A percentile compares a stretch with the other conserved stretches of the same genome.
Conservation (phyloP, 2,329 filamentous ascomycete genomes). For the Fusarium udum region DNA sequence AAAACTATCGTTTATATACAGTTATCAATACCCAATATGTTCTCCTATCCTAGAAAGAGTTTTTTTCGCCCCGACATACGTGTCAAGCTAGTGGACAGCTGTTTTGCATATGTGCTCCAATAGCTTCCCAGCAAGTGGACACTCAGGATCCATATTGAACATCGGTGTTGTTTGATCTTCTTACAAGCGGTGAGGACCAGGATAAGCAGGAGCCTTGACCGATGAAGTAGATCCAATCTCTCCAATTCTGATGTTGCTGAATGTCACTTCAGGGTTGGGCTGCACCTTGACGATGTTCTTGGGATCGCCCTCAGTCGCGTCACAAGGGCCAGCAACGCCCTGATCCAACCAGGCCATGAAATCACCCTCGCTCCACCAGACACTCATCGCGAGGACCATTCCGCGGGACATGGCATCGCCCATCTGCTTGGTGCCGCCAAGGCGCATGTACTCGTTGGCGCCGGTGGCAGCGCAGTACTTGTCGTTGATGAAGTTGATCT, state of each 20-base stretch:
- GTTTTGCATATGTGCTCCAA: constrained; percentile 27
- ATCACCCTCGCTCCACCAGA: constrained; percentile 64
- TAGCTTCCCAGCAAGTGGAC: constrained; percentile 4
- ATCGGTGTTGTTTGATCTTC: background rate
- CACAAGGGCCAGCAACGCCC: constrained; percentile 59
- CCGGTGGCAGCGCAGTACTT: constrained; percentile 48
- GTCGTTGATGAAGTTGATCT: constrained; percentile 51
- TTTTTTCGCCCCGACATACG: constrained; percentile 14
- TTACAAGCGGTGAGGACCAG: constrained; percentile 7
- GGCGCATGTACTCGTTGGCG: constrained; percentile 45
- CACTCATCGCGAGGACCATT: constrained; percentile 62
- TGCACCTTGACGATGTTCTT: constrained; percentile 56
- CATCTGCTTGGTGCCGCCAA: constrained; percentile 57
- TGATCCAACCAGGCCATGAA: constrained; percentile 65
- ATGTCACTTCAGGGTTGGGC: constrained; percentile 61
- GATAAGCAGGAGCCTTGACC: constrained; percentile 10
- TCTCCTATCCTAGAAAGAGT: background rate
- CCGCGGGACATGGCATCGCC: constrained; percentile 56
- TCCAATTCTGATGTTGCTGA: constrained; percentile 68
- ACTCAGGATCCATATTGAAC: background rate
- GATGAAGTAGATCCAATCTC: constrained; percentile 62
- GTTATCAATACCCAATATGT: background rate
- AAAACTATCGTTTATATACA: constrained; percentile 3
- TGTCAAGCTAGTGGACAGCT: constrained; percentile 24
- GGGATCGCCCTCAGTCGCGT: constrained; percentile 62